These are phyloP conservation scores for Glycine soja DNA, from an alignment of 306 rosid genomes.

Conservation along the genomic window DNA sequence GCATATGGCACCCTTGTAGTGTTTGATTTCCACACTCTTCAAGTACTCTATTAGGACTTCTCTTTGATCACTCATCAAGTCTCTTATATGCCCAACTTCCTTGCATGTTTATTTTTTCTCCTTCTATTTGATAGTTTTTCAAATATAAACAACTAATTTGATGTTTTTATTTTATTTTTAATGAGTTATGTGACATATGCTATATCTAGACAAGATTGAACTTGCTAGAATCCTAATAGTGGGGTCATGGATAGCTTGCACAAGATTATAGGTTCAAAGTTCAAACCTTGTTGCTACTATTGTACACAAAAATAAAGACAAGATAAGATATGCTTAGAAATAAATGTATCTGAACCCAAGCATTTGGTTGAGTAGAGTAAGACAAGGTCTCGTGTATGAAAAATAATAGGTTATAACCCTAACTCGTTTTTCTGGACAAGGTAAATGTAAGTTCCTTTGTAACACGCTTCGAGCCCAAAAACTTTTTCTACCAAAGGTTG, in stretches of 20 bases:
- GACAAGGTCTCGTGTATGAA: too few relatives aligned
- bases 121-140: background rate
- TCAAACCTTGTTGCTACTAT: too few relatives aligned
- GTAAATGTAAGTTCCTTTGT: background rate
- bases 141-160: background rate
- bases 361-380: too few relatives aligned
- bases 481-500: background rate
- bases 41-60: conserved; percentile 72
- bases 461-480: background rate
- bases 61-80: conserved; percentile 60
- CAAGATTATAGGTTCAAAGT: too few relatives aligned
- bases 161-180: too few relatives aligned
- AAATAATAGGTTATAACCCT: background rate
- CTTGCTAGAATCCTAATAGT: too few relatives aligned
- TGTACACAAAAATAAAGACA: too few relatives aligned
- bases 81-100: conserved; percentile 93
- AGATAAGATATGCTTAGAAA: too few relatives aligned
- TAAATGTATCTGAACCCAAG: background rate
- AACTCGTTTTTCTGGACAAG: background rate
- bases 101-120: conserved; percentile 77
- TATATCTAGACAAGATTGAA: too few relatives aligned
- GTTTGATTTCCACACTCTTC: conserved; percentile 60
- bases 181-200: background rate
- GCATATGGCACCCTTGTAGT: conserved; percentile 88
- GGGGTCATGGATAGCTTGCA: too few relatives aligned